Conservation (phyloP, 2,329 filamentous ascomycete genomes). For the Phyllosticta citriasiana region DNA sequence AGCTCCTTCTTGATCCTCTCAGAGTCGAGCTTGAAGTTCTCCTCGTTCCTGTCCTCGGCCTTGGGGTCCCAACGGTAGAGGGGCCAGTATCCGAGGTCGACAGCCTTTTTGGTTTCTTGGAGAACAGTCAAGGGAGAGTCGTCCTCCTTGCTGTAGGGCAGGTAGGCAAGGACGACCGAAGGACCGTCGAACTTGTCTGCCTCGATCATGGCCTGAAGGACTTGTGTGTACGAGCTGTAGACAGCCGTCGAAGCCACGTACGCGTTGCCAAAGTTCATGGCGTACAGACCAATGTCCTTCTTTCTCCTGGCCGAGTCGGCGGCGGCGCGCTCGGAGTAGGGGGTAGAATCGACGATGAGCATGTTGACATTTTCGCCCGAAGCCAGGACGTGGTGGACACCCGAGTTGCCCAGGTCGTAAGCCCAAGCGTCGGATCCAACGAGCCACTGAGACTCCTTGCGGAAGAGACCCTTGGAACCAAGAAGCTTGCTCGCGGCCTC, state of each 20-base stretch:
- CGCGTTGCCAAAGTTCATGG: conserved; percentile 98
- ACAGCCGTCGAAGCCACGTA: conserved; percentile 98
- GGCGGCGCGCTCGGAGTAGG: conserved; percentile 79
- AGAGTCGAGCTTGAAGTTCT: conserved; percentile 87
- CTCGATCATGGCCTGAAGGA: conserved; percentile 92
- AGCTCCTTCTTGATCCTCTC: conserved; percentile 94
- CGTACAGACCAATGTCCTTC: conserved; percentile 98
- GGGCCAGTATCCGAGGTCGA: conserved; percentile 96
- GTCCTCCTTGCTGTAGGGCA: conserved; percentile 88
- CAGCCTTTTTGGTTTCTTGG: conserved; percentile 97
- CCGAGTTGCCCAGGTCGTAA: conserved; percentile 95
- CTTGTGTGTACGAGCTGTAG: conserved; percentile 97
- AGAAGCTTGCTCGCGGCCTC: conserved; percentile 60
- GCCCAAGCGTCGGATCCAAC: conserved; percentile 96
- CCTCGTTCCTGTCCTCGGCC: conserved; percentile 75
- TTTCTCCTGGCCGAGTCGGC: conserved; percentile 80
- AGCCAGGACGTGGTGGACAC: conserved; percentile 95
- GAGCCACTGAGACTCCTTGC: conserved; percentile 88
- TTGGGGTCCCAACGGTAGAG: conserved; percentile 92
- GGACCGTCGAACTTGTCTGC: conserved; percentile 93
- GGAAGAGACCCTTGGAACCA: conserved; percentile 71
- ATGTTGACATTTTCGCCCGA: conserved; percentile 97
- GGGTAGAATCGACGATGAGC: conserved; percentile 96
- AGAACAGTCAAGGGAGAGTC: conserved; percentile 89
- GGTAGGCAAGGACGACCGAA: conserved; percentile 85